These are phyloP conservation scores for Discostella stelligera DNA, from an alignment of 352 stramenopile genomes.

Conservation along the genomic window DNA sequence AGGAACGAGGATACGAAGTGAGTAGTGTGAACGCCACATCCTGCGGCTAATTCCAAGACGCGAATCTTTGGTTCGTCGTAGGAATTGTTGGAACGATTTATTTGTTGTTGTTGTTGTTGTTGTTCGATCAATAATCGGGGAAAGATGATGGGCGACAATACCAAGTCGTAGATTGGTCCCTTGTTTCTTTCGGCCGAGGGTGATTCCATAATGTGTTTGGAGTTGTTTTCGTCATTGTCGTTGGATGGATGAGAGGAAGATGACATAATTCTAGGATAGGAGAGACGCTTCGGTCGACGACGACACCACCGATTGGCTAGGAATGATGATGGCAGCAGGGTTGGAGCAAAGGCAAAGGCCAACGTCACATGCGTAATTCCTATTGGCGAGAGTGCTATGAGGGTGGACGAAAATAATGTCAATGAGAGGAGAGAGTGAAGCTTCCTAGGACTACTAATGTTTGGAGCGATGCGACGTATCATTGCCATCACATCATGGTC, in stretches of 20 bases:
- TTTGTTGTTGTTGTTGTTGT: conserved; percentile 6
- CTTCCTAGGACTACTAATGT: background rate
- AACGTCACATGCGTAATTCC: background rate
- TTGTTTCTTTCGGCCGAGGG: conserved; percentile 78
- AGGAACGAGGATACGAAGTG: conserved; percentile 38
- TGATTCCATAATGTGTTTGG: conserved; percentile 48
- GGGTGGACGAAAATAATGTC: background rate
- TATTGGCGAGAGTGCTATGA: background rate
- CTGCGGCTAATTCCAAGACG: conserved; percentile 68
- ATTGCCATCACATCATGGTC: background rate
- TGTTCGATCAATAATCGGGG: conserved; percentile 23
- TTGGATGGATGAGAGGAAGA: background rate
- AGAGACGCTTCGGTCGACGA: background rate
- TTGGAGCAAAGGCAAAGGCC: background rate
- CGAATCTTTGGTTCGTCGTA: conserved; percentile 16
- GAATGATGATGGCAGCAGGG: background rate
- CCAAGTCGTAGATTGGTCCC: conserved; percentile 58
- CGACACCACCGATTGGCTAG: background rate
- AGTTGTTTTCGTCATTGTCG: background rate
- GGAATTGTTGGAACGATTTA: background rate
- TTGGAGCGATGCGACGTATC: background rate
- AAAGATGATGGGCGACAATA: conserved; percentile 53
- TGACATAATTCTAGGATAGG: background rate
- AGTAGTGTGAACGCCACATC: conserved; percentile 61
- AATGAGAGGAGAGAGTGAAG: conserved; percentile 3